Percentiles rank a stretch among this genome's conserved stretches.
Evolutionary conservation across 495 filamentous ascomycete genomes (phyloP).

Genomic region (Neurospora discreta): DNA sequence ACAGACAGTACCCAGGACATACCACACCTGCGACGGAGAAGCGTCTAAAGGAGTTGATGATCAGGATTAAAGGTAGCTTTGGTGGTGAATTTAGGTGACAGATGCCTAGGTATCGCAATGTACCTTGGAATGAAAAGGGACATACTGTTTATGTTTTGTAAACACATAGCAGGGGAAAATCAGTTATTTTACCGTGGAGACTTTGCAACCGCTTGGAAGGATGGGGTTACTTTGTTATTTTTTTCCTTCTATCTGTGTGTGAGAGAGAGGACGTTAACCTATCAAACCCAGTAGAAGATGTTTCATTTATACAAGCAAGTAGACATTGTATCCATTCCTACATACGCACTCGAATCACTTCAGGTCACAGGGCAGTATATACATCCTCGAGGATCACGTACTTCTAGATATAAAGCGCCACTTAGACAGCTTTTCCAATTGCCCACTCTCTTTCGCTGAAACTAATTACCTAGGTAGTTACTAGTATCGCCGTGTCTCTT

Average conservation of each 20-base stretch:
- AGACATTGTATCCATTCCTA: too few relatives aligned
- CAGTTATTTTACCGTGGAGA: background rate
- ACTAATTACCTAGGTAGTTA: too few relatives aligned
- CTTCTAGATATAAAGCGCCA: background rate
- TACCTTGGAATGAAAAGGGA: background rate
- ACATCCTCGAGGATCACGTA: background rate
- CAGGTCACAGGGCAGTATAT: background rate
- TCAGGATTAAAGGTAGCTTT: conserved; percentile 13
- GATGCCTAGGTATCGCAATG: background rate
- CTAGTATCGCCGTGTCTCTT: background rate
- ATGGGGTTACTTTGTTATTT: too few relatives aligned
- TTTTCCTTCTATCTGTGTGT: too few relatives aligned
- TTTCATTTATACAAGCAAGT: too few relatives aligned
- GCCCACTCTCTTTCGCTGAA: background rate
- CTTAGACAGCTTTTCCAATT: background rate
- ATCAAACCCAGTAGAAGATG: too few relatives aligned
- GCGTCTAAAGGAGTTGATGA: conserved; percentile 21
- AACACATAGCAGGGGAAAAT: background rate
- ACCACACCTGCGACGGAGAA: conserved; percentile 24
- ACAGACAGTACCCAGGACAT: conserved; percentile 23
- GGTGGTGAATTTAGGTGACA: background rate
- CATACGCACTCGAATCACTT: background rate
- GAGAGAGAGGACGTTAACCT: too few relatives aligned
- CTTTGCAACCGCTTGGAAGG: background rate
- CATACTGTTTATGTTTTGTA: background rate